Evolutionary conservation across 2,329 filamentous ascomycete species (phyloP).

Genomic region (Alternaria longipes): DNA sequence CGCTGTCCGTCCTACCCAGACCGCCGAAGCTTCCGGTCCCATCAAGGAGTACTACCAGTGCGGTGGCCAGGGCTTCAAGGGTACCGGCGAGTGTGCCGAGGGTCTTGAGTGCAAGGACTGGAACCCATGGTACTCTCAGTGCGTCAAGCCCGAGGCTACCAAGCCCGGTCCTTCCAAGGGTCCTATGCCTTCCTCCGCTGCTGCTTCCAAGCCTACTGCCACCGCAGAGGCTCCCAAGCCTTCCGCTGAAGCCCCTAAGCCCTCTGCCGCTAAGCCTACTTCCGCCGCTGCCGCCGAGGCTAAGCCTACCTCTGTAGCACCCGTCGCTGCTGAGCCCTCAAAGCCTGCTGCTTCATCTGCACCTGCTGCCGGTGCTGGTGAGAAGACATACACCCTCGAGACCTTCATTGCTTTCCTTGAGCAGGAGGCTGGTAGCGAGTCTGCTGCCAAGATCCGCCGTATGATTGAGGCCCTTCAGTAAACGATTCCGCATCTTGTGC

Average conservation of each 20-base stretch:
- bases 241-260: conserved; percentile 12
- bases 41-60: conserved; percentile 51
- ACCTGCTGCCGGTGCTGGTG: conserved; percentile 12
- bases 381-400: conserved; percentile 32
- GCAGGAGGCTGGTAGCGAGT: conserved; percentile 19
- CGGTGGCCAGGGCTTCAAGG: conserved; percentile 55
- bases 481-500: not conserved
- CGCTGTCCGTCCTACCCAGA: conserved; percentile 31
- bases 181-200: conserved; percentile 13
- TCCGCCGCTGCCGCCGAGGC: conserved; percentile 9
- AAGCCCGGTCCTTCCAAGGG: conserved; percentile 22
- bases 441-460: conserved; percentile 25
- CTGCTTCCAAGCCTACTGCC: conserved; percentile 11
- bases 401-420: conserved; percentile 27
- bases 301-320: conserved; percentile 14
- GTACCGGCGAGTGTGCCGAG: conserved; percentile 50
- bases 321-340: conserved; percentile 16
- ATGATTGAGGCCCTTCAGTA: conserved; percentile 27
- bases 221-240: conserved; percentile 4
- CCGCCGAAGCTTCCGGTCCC: conserved; percentile 21
- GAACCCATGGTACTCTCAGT: conserved; percentile 60
- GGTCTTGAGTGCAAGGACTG: conserved; percentile 52
- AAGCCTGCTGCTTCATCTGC: conserved; percentile 9
- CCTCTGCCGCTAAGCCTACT: conserved; percentile 6
- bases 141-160: conserved; percentile 35